Conservation (phyloP, 192 early-diverging fungal genomes). For the Spinellus fusiger region DNA sequence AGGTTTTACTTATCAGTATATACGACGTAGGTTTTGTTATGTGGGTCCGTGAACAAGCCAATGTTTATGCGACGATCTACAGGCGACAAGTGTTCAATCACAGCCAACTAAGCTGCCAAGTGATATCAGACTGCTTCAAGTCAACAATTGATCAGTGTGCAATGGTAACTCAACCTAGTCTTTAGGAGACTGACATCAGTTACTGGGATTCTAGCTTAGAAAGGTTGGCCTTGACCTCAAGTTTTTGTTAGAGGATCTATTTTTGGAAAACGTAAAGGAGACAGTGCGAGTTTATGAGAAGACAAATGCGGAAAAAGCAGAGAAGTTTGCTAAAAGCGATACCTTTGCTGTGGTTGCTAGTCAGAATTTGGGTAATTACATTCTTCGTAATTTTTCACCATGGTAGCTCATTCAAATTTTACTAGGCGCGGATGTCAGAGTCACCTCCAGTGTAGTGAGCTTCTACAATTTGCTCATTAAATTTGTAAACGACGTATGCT, state of each 20-base stretch:
- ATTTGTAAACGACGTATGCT: conserved; percentile 66
- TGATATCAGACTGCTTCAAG: conserved; percentile 81
- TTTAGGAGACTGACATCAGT: neutral
- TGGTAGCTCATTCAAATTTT: neutral
- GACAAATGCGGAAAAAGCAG: conserved; percentile 54
- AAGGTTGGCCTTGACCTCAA: conserved; percentile 82
- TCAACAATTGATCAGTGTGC: conserved; percentile 71
- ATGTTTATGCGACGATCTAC: conserved; percentile 77
- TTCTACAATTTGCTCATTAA: conserved; percentile 65
- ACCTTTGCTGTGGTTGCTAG: conserved; percentile 53
- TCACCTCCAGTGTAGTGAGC: conserved; percentile 61
- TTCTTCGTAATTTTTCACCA: neutral
- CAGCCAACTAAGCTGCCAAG: conserved; percentile 64
- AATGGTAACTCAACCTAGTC: conserved; percentile 41
- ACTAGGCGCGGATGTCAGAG: conserved; percentile 42
- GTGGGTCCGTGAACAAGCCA: conserved; percentile 86
- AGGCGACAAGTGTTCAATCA: conserved; percentile 86
- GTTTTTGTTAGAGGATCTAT: conserved; percentile 76
- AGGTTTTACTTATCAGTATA: neutral
- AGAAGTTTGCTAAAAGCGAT: conserved; percentile 64
- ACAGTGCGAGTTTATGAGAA: conserved; percentile 67
- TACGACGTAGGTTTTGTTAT: conserved; percentile 71
- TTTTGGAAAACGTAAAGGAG: conserved; percentile 67
- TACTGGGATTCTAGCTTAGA: conserved; percentile 53
- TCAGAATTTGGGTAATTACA: conserved; percentile 37